Evolutionary conservation across 441 rosid species (phyloP).

Genomic region (Populus hybrid): DNA sequence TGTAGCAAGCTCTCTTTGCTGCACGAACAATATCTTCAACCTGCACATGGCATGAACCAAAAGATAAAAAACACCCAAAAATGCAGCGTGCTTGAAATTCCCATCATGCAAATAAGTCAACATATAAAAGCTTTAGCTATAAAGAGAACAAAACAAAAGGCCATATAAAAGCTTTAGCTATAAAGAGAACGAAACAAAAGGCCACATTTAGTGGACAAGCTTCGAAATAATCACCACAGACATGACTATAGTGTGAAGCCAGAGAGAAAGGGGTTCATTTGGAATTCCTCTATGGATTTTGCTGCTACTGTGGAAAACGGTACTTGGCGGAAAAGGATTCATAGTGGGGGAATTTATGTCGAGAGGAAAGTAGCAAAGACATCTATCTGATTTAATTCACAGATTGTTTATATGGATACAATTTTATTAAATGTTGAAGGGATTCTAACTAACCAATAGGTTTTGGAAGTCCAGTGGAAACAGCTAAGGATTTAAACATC

Average conservation of each 20-base stretch:
- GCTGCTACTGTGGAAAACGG: no score
- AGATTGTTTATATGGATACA: not conserved
- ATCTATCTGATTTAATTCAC: not conserved
- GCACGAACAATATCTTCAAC: conserved; percentile 74
- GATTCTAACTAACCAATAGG: not conserved
- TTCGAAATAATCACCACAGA: not conserved
- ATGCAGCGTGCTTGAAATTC: not conserved
- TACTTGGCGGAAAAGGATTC: not conserved
- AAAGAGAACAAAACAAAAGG: no score
- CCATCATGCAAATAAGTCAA: not conserved
- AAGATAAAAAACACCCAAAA: not conserved
- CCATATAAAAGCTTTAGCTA: no score
- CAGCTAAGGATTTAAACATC: not conserved
- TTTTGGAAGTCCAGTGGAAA: not conserved
- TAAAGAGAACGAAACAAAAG: not conserved
- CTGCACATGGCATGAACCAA: conserved; percentile 30
- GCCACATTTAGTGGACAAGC: not conserved
- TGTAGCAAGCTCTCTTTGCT: conserved; percentile 71
- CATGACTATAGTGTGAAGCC: not conserved
- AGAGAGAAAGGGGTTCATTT: not conserved
- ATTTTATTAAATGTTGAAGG: not conserved
- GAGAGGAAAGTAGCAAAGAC: not conserved
- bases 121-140: no score
- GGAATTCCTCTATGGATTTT: no score
- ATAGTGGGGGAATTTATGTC: not conserved